Conservation (phyloP, 2,329 filamentous ascomycete genomes). For the Paraphaeosphaeria sporulosa region DNA sequence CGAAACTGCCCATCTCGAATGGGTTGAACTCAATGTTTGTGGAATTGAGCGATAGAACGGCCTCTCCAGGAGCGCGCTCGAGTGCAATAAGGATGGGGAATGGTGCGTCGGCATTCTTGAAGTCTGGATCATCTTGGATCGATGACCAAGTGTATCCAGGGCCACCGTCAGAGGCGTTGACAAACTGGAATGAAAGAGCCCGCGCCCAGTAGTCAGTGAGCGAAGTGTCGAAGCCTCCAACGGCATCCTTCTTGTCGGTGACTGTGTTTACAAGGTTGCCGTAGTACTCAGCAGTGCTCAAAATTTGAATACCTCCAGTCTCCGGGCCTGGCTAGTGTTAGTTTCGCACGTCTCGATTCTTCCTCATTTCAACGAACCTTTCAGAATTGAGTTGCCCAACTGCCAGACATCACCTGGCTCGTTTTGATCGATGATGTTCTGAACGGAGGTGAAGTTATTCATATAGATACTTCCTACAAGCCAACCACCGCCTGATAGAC, state of each 20-base stretch:
- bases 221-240: slow-evolving; percentile 68
- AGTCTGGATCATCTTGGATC: slow-evolving; percentile 69
- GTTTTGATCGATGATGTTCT: slow-evolving; percentile 59
- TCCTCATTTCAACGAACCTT: slow-evolving; percentile 48
- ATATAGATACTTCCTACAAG: slow-evolving; percentile 80
- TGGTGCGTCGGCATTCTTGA: slow-evolving; percentile 69
- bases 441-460: slow-evolving; percentile 78
- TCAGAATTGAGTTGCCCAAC: slow-evolving; percentile 67
- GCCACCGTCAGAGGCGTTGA: slow-evolving; percentile 78
- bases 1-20: slow-evolving; percentile 79
- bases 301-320: slow-evolving; percentile 58
- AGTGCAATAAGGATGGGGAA: slow-evolving; percentile 78
- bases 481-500: slow-evolving; percentile 85
- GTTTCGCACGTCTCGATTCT: not conserved
- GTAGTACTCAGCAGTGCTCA: slow-evolving; percentile 70
- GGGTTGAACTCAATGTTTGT: slow-evolving; percentile 82
- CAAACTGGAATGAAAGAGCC: slow-evolving; percentile 83
- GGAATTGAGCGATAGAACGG: slow-evolving; percentile 71
- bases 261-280: slow-evolving; percentile 66
- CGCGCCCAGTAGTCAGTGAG: slow-evolving; percentile 91
- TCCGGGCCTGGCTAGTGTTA: slow-evolving; percentile 53
- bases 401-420: slow-evolving; percentile 65
- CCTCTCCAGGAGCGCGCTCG: slow-evolving; percentile 68
- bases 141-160: slow-evolving; percentile 80
- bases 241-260: slow-evolving; percentile 66